Base-by-base conservation (phyloP, 495 filamentous ascomycete species). In the Talaromyces borbonicus region DNA sequence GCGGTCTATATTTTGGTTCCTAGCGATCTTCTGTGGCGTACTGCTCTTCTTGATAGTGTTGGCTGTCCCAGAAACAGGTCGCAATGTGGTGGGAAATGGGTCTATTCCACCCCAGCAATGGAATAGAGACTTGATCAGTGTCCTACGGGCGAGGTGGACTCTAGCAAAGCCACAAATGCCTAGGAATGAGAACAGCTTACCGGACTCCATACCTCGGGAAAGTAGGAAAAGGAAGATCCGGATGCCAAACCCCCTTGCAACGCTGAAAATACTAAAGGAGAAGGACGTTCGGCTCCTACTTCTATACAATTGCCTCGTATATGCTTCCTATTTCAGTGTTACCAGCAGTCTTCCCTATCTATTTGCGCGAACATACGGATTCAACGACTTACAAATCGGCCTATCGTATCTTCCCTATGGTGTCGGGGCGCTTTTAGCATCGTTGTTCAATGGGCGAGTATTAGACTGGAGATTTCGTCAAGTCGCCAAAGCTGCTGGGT, bases 361-460 rank as follows among this genome's bases (percentile, higher is more conserved):
- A 11, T 67, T 62, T 45, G 42, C 48, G 1, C 35, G 35, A 3
- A 26, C 52, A 2, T 71, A 68, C 38, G 33, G 47, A 6, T 57
- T 68, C 2, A 47, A 58, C 16, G 62, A 67, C 26, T 35, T 71
- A 0, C 48, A 55, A 24, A 61, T 71, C 24, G 66, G 68, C 1
- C 50, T 68, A 6, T 48, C 57, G 31, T 69, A 53, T 51, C 36
- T 59, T 6, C 61, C 73, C 4, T 62, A 71, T 27, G 67, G 66
- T 0, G 46, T 65, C 0, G 71, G 72, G 15, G 63, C 90, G 42
- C 87, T 85, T 39, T 79, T 94, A 41, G 92, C 88, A 49, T 85
- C 87, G 30, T 81, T 94, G 49, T 80, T 85, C 50, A 87, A 89
- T 58, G 90, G 90, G 49, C 87, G 90, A 60, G 33, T 73, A 1